Conservation (phyloP, 192 early-diverging fungal genomes). For the Coemansia sp. region DNA sequence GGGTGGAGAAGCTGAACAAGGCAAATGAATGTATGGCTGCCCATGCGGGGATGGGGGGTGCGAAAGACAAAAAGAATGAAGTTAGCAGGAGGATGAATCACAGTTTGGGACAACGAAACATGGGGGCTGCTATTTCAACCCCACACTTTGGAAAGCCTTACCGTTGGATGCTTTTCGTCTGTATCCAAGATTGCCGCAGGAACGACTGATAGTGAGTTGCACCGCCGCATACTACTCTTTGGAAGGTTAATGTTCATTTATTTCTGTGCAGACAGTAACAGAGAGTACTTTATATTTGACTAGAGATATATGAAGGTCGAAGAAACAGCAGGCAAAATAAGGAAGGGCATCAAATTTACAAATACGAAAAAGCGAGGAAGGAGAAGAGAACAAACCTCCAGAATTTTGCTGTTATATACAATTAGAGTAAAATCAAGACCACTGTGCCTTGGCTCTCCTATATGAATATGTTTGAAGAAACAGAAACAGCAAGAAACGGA, state of each 20-base stretch:
- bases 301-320: not conserved
- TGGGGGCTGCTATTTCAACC: not conserved
- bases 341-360: not conserved
- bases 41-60: not conserved
- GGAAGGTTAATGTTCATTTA: not conserved
- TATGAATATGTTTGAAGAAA: constrained; percentile 5
- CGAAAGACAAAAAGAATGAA: not conserved
- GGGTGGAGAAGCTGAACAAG: not conserved
- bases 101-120: constrained; percentile 2
- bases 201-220: not conserved
- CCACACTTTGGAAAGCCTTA: not conserved
- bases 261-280: not conserved
- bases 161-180: not conserved
- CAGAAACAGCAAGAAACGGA: constrained; percentile 6
- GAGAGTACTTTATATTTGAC: not conserved
- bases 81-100: not conserved
- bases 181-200: not conserved
- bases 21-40: not conserved
- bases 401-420: not conserved
- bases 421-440: not conserved
- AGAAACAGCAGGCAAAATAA: not conserved
- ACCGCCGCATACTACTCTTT: not conserved
- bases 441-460: not conserved
- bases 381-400: not conserved
- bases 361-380: not conserved